Evolutionary conservation across 345 rosid species (phyloP).

Genomic region (Erodium maritimum): DNA sequence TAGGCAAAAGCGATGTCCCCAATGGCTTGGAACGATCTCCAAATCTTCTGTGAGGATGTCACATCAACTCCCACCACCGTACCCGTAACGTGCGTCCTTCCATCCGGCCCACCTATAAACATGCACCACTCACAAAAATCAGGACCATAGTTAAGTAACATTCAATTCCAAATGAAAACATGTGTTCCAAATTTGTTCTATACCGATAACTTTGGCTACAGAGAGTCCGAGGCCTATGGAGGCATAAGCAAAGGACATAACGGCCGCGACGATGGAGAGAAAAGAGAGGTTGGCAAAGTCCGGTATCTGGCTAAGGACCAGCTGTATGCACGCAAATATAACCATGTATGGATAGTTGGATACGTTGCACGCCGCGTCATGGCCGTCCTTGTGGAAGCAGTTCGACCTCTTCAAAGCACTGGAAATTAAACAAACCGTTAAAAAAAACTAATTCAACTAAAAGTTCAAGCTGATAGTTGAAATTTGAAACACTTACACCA

Average conservation of each 20-base stretch:
- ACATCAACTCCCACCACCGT: conserved; percentile 50
- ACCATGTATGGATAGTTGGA: conserved; percentile 59
- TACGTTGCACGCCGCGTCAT: conserved; percentile 33
- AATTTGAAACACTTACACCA: conserved; percentile 54
- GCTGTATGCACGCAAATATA: conserved; percentile 50
- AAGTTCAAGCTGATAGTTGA: background rate
- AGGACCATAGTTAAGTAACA: too few species aligned
- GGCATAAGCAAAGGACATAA: conserved; percentile 81
- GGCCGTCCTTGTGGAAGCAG: conserved; percentile 69
- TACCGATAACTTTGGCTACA: conserved; percentile 46
- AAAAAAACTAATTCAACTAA: background rate
- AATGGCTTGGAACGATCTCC: conserved; percentile 64
- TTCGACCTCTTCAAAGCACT: conserved; percentile 48
- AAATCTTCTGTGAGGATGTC: conserved; percentile 58
- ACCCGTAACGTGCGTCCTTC: conserved; percentile 46
- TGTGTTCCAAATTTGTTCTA: background rate
- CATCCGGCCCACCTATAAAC: conserved; percentile 20
- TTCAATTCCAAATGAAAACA: background rate
- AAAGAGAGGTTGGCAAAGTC: conserved; percentile 84
- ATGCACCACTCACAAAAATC: too few species aligned
- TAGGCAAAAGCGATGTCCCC: conserved; percentile 88
- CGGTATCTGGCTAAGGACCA: conserved; percentile 72
- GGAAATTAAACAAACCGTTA: conserved; percentile 5
- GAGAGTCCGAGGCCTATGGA: conserved; percentile 68
- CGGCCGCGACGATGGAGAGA: conserved; percentile 74